Percentiles rank a stretch among this genome's conserved stretches.
Evolutionary conservation across 148 eudicot genomes (phyloP).

Genomic region (Camellia sinensis): DNA sequence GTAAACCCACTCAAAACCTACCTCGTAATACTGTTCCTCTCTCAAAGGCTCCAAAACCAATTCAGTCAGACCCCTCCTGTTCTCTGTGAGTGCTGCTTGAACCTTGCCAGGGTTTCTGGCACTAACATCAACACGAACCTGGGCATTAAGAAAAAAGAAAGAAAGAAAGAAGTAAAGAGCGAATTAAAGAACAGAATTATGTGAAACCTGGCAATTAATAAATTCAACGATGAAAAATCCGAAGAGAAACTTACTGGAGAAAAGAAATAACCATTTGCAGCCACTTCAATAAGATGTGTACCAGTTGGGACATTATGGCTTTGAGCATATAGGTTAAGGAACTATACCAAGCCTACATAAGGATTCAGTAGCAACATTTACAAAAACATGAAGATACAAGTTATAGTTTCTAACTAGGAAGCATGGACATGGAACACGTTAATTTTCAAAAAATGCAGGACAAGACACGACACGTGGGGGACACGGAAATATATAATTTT

Average conservation of each 20-base stretch:
- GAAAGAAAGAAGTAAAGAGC: neutral
- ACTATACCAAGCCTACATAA: constrained; percentile 7
- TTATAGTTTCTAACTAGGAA: neutral
- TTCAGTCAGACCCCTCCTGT: constrained; percentile 73
- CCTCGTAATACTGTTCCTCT: constrained; percentile 90
- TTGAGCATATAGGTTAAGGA: constrained; percentile 52
- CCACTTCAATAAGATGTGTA: constrained; percentile 95
- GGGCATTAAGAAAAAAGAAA: neutral
- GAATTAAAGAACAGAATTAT: neutral
- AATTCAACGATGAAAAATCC: neutral
- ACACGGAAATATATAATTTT: no score
- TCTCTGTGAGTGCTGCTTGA: constrained; percentile 91
- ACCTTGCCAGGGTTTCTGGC: constrained; percentile 96
- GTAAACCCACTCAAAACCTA: constrained; percentile 16
- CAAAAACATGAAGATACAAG: neutral
- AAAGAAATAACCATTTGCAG: constrained; percentile 82
- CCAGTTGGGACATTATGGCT: constrained; percentile 95
- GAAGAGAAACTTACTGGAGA: constrained; percentile 65
- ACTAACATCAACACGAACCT: constrained; percentile 90
- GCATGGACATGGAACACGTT: no score
- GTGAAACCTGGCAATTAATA: neutral
- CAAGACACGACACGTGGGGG: no score
- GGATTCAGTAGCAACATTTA: neutral
- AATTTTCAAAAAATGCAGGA: no score
- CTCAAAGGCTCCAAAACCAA: constrained; percentile 85